Evolutionary conservation across 73 alveolate species (phyloP).

Genomic region (Uronychia binucleata): DNA sequence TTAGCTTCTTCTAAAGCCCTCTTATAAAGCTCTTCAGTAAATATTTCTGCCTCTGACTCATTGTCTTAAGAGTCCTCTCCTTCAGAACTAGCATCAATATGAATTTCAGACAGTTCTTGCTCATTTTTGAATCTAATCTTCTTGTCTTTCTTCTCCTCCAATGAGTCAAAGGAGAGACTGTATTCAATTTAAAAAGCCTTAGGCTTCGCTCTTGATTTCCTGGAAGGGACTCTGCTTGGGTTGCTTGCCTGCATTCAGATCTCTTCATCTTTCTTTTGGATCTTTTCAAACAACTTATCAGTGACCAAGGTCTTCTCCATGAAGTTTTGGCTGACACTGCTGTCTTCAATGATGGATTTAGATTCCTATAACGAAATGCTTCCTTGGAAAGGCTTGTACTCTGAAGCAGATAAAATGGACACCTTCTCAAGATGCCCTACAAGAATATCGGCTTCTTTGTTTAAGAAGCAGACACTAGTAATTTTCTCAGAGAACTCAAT

Average conservation of each 20-base stretch:
- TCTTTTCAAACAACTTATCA: constrained; percentile 31
- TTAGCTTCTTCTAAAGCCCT: constrained; percentile 45
- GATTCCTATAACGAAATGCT: background rate
- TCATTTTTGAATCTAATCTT: constrained; percentile 4
- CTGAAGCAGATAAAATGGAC: constrained; percentile 28
- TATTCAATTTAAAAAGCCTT: background rate
- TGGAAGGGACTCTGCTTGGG: background rate
- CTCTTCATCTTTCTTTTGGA: constrained; percentile 44
- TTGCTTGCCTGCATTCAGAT: constrained; percentile 11
- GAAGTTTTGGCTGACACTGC: background rate
- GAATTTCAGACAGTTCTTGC: constrained; percentile 9
- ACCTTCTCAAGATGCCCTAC: constrained; percentile 66
- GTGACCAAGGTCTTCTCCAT: constrained; percentile 25
- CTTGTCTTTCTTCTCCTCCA: constrained; percentile 12
- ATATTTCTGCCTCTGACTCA: background rate
- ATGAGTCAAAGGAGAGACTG: background rate
- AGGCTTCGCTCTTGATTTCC: background rate
- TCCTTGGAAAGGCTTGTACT: constrained; percentile 37
- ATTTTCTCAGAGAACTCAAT: constrained; percentile 65
- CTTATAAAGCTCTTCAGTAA: constrained; percentile 31
- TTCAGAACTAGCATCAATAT: background rate
- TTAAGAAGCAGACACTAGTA: constrained; percentile 52
- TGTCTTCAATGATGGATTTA: background rate
- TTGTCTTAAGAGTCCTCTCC: background rate
- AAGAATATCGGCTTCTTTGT: constrained; percentile 44